Evolutionary conservation across 306 rosid genomes (phyloP).

Genomic region (Prunus padus): DNA sequence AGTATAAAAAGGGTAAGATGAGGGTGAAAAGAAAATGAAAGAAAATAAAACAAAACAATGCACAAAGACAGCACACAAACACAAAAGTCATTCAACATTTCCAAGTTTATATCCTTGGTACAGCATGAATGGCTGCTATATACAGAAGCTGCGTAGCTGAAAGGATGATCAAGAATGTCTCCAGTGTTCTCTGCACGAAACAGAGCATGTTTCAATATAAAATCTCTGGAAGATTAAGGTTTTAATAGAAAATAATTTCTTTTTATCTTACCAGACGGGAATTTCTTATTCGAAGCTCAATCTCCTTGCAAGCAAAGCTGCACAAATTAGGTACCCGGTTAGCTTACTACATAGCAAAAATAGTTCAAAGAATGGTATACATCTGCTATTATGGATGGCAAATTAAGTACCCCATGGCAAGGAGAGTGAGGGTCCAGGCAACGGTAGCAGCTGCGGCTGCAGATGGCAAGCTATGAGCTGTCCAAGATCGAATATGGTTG

Average conservation of each 20-base stretch:
- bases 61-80: constrained; percentile 11
- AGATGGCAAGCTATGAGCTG: constrained; percentile 70
- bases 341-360: neutral
- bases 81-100: constrained; percentile 2
- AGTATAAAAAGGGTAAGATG: neutral
- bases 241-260: neutral
- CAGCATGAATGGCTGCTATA: constrained; percentile 65
- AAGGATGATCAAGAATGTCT: constrained; percentile 88
- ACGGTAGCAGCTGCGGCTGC: constrained; percentile 72
- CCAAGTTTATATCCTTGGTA: constrained; percentile 29
- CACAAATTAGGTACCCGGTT: constrained; percentile 19
- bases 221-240: neutral
- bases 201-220: neutral
- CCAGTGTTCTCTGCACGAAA: constrained; percentile 77
- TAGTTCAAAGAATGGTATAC: neutral
- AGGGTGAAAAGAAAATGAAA: neutral
- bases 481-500: constrained; percentile 81
- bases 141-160: constrained; percentile 83
- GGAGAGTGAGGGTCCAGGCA: constrained; percentile 91
- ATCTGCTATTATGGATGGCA: neutral
- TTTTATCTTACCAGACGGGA: constrained; percentile 66
- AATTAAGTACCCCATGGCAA: constrained; percentile 77
- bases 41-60: neutral
- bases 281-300: constrained; percentile 63
- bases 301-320: constrained; percentile 96